These are phyloP conservation scores for Neoboletus subvelutipes DNA, from an alignment of 768 basidiomycete genomes.

Conservation along the genomic window DNA sequence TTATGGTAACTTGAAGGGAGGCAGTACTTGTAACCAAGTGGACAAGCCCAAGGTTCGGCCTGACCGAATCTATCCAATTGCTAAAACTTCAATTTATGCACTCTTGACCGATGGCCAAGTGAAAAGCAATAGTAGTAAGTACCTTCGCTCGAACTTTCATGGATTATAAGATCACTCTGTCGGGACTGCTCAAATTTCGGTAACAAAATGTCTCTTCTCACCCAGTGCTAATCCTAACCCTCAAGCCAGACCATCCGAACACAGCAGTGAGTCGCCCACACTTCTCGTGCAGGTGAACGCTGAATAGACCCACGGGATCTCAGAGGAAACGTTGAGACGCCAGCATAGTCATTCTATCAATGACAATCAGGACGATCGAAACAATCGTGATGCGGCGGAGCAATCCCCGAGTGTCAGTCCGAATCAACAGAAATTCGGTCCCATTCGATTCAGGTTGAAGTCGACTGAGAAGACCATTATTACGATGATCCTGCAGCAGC, in stretches of 20 bases:
- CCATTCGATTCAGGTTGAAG: constrained; percentile 38
- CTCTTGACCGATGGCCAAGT: no score
- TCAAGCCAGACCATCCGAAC: constrained; percentile 24
- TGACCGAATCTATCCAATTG: no score
- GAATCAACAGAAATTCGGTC: constrained; percentile 32
- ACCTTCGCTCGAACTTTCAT: no score
- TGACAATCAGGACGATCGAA: constrained; percentile 24
- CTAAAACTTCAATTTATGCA: no score
- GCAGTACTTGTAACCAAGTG: no score
- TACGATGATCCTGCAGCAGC: constrained; percentile 61
- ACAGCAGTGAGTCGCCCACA: constrained; percentile 28
- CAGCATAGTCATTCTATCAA: constrained; percentile 21
- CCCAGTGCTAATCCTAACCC: no score
- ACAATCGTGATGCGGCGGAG: constrained; percentile 18
- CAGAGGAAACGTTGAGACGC: constrained; percentile 20
- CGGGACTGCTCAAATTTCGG: no score
- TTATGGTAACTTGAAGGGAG: no score
- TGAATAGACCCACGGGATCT: constrained; percentile 14
- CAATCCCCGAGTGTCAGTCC: constrained; percentile 20
- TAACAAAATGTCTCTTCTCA: no score
- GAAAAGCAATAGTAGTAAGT: no score
- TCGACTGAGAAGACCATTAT: constrained; percentile 57
- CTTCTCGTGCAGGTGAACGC: constrained; percentile 10
- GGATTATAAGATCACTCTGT: no score
- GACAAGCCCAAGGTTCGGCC: no score